Evolutionary conservation across 768 basidiomycete species (phyloP).

Genomic region (Suillus sp.): DNA sequence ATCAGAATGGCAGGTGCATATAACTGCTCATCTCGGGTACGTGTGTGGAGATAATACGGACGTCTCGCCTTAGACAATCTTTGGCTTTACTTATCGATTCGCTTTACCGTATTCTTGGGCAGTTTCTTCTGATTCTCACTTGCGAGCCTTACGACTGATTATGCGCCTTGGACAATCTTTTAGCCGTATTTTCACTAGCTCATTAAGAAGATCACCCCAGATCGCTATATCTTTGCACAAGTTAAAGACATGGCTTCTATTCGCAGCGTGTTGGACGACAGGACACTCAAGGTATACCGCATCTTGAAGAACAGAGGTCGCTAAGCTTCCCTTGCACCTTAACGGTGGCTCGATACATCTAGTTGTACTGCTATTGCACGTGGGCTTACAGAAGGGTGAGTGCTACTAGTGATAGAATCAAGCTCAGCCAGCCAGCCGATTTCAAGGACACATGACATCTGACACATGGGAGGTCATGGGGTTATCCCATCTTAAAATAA

Average conservation of each 20-base stretch:
- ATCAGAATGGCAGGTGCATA: too few species aligned
- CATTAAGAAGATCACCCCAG: background rate
- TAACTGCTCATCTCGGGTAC: too few species aligned
- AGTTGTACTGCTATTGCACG: background rate
- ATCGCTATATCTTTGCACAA: background rate
- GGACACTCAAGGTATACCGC: background rate
- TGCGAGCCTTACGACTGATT: background rate
- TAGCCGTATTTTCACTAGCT: background rate
- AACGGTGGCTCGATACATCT: background rate
- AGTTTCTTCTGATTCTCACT: too few species aligned
- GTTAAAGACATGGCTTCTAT: background rate
- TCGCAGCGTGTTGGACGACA: background rate
- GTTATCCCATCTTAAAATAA: background rate
- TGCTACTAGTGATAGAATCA: background rate
- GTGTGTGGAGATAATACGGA: too few species aligned
- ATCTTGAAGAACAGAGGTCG: background rate
- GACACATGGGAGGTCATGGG: background rate
- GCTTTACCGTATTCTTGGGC: too few species aligned
- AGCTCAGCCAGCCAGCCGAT: background rate
- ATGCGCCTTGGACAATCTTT: background rate
- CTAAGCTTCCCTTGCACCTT: background rate
- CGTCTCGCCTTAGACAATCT: too few species aligned
- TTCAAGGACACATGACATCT: background rate
- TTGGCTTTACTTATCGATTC: too few species aligned
- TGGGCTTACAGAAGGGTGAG: background rate